phyloP scores from a whole-genome alignment of 2,329 filamentous ascomycete genomes.

The Fusarium pilosicola region DNA sequence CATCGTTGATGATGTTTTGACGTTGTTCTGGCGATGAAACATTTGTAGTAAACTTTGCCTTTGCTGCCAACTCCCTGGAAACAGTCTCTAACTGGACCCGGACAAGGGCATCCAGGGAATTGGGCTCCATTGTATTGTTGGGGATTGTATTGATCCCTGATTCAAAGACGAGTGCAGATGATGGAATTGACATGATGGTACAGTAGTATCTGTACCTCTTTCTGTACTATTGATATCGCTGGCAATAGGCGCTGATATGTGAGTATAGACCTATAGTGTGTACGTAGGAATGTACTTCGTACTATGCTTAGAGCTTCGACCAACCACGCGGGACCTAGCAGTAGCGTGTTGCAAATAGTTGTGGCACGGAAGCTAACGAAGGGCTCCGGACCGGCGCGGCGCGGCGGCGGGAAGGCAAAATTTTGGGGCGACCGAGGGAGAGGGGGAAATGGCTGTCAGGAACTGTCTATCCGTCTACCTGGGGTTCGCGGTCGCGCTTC shows the following conservation, averaged over 20 bases:
- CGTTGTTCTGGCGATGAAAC: conserved; percentile 25
- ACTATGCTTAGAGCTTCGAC: conserved; percentile 29
- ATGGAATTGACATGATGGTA: conserved; percentile 43
- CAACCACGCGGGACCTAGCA: conserved; percentile 43
- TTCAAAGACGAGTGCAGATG: conserved; percentile 45
- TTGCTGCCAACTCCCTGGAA: conserved; percentile 38
- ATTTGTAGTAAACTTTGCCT: conserved; percentile 14
- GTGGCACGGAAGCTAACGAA: conserved; percentile 42
- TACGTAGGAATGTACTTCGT: conserved; percentile 28
- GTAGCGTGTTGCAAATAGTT: conserved; percentile 36
- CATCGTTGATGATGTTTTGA: conserved; percentile 47
- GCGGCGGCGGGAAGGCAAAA: conserved; percentile 39
- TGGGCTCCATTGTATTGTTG: conserved; percentile 21
- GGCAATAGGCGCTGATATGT: conserved; percentile 20
- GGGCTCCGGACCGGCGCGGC: conserved; percentile 38
- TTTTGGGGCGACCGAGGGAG: conserved; percentile 28
- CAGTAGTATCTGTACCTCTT: conserved; percentile 17
- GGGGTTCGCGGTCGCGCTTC: conserved; percentile 31
- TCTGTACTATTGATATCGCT: conserved; percentile 29
- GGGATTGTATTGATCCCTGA: conserved; percentile 40
- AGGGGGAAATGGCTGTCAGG: conserved; percentile 13
- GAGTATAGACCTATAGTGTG: conserved; percentile 9
- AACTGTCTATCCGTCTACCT: conserved; percentile 18
- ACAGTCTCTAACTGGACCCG: conserved; percentile 43
- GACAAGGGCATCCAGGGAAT: conserved; percentile 44